A percentile compares a stretch with the other conserved stretches of the same genome.
These are phyloP conservation scores for Danielia oregonensis DNA, from an alignment of 805 yeast species.

Conservation along the genomic window DNA sequence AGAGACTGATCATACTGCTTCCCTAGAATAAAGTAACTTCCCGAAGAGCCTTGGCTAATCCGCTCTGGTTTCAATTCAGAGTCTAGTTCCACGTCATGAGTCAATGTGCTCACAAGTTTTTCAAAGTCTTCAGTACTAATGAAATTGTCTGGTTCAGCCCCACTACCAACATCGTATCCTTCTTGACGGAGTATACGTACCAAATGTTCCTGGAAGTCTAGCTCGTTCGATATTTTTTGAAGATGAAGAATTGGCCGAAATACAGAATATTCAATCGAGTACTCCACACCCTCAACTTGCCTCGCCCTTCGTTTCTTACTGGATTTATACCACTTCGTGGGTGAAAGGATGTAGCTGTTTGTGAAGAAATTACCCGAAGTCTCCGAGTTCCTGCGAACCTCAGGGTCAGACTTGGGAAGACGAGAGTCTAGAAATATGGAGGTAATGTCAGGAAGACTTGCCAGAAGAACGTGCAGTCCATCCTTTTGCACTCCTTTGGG, in stretches of 20 bases:
- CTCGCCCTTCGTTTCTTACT: slow-evolving; percentile 7
- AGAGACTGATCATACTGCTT: slow-evolving; percentile 8
- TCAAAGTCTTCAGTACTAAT: slow-evolving; percentile 29
- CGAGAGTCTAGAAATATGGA: too few relatives aligned
- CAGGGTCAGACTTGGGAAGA: too few relatives aligned
- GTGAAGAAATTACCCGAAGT: slow-evolving; percentile 14
- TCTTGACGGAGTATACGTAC: slow-evolving; percentile 7
- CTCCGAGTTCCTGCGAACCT: too few relatives aligned
- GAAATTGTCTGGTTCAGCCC: slow-evolving; percentile 21
- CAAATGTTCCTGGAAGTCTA: slow-evolving; percentile 17
- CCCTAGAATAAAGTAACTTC: slow-evolving; percentile 54
- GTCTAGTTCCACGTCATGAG: slow-evolving; percentile 41
- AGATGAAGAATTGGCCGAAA: slow-evolving; percentile 36
- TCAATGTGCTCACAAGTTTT: slow-evolving; percentile 39
- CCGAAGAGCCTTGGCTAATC: slow-evolving; percentile 65
- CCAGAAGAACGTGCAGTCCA: too few relatives aligned
- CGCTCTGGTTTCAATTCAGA: slow-evolving; percentile 44
- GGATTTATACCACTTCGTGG: slow-evolving; percentile 24
- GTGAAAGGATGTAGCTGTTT: slow-evolving; percentile 22
- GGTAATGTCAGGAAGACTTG: too few relatives aligned
- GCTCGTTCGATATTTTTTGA: slow-evolving; percentile 13
- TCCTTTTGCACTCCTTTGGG: too few relatives aligned
- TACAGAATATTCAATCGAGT: slow-evolving; percentile 54
- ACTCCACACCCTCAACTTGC: slow-evolving; percentile 7
- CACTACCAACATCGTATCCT: slow-evolving; percentile 6